Evolutionary conservation across 2,329 filamentous ascomycete species (phyloP).

Genomic region (Sporothrix mexicana): DNA sequence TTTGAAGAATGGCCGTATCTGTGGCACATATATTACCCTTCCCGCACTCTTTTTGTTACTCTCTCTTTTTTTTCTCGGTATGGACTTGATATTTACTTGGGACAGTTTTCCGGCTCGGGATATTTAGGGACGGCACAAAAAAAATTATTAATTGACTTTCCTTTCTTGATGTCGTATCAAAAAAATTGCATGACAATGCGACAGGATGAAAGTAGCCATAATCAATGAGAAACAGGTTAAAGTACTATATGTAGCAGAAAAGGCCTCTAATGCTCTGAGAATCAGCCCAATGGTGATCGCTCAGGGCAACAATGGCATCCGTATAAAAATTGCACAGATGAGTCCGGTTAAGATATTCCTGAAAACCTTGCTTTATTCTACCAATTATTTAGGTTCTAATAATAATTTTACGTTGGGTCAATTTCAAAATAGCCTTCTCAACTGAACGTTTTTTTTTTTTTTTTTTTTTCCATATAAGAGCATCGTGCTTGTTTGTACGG

Average conservation of each 20-base stretch:
- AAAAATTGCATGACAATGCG: background rate
- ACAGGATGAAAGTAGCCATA: background rate
- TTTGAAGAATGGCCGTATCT: background rate
- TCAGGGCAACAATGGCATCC: no score
- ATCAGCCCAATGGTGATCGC: no score
- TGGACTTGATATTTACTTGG: background rate
- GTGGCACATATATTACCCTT: slow-evolving; percentile 13
- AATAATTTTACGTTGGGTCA: no score
- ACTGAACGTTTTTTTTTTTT: no score
- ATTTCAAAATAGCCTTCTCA: no score
- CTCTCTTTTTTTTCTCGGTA: background rate
- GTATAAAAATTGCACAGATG: no score
- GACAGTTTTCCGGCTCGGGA: background rate
- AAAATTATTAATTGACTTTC: background rate
- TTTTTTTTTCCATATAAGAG: no score
- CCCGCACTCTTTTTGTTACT: background rate
- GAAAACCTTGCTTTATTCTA: no score
- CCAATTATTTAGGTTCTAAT: no score
- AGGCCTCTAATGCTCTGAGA: no score
- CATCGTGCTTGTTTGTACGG: no score
- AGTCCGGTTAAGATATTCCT: no score
- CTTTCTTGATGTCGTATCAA: background rate
- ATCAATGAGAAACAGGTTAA: background rate
- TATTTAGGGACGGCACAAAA: slow-evolving; percentile 1
- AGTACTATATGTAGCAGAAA: background rate